Conservation (phyloP, 306 rosid species). For the Ormosia emarginata region DNA sequence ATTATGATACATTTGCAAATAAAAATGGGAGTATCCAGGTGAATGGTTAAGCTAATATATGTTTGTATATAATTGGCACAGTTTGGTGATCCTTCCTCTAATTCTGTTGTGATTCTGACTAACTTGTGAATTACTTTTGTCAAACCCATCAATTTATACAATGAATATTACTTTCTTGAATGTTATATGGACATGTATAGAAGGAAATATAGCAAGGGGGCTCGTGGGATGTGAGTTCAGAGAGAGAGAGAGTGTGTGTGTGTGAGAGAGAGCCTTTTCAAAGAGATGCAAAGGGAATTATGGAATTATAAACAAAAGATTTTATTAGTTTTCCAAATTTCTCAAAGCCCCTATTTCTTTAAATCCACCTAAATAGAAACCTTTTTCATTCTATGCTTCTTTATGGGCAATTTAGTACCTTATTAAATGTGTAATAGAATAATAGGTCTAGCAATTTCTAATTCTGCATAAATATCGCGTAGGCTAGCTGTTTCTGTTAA, state of each 20-base stretch:
- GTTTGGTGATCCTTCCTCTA: not conserved
- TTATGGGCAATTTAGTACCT: too few species aligned
- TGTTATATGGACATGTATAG: not conserved
- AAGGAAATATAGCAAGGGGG: too few species aligned
- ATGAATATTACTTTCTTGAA: not conserved
- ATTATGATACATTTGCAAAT: not conserved
- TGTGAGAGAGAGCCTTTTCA: too few species aligned
- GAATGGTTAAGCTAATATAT: slow-evolving; percentile 1
- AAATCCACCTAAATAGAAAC: not conserved
- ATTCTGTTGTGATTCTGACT: not conserved
- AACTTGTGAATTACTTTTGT: not conserved
- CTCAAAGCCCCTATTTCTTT: not conserved
- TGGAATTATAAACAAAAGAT: not conserved
- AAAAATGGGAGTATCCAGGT: slow-evolving; percentile 9
- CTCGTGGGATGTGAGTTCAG: too few species aligned
- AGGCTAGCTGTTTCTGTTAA: too few species aligned
- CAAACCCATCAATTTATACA: not conserved
- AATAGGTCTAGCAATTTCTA: too few species aligned
- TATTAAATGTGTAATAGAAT: too few species aligned
- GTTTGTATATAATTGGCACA: not conserved
- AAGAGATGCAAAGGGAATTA: too few species aligned
- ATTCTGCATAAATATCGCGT: too few species aligned
- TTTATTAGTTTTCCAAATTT: not conserved
- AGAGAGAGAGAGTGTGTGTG: too few species aligned
- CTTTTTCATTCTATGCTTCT: not conserved